phyloP scores from a whole-genome alignment of 768 basidiomycete genomes.

The Suillus decipiens region DNA sequence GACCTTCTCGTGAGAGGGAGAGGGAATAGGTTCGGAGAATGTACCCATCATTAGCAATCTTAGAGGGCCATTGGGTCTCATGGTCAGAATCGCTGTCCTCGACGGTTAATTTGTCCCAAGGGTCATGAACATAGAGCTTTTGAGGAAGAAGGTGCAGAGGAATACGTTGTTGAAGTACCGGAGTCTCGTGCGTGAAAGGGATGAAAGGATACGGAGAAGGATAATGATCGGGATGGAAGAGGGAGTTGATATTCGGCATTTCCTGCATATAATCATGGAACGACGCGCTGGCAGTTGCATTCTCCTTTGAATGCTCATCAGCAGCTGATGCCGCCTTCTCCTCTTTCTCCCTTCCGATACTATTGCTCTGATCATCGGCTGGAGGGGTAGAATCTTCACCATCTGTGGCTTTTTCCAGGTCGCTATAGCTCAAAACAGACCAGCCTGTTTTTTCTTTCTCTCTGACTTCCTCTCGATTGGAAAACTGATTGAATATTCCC shows the following conservation, averaged over 20 bases:
- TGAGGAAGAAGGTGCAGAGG: constrained; percentile 40
- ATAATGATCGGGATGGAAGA: too few species aligned
- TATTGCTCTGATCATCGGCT: not conserved
- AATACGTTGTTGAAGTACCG: constrained; percentile 36
- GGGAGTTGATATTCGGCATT: too few species aligned
- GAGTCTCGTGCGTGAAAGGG: constrained; percentile 33
- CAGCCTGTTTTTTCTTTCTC: not conserved
- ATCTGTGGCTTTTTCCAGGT: too few species aligned
- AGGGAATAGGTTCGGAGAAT: constrained; percentile 34
- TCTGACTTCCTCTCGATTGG: constrained; percentile 8
- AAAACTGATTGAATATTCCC: not conserved
- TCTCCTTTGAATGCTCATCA: too few species aligned
- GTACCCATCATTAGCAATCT: constrained; percentile 21
- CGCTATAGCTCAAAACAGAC: too few species aligned
- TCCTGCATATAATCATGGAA: too few species aligned
- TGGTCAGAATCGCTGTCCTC: not conserved
- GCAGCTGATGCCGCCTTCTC: too few species aligned
- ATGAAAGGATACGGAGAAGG: constrained; percentile 45
- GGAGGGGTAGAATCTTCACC: not conserved
- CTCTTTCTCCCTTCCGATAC: not conserved
- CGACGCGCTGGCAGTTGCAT: too few species aligned
- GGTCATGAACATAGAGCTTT: constrained; percentile 46
- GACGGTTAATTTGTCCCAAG: constrained; percentile 36
- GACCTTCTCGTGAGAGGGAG: not conserved
- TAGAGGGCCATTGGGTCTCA: constrained; percentile 28